Evolutionary conservation across 345 rosid species (phyloP), one percentile per base, ranked within the genome.

Genomic region (Hibiscus syriacus): DNA sequence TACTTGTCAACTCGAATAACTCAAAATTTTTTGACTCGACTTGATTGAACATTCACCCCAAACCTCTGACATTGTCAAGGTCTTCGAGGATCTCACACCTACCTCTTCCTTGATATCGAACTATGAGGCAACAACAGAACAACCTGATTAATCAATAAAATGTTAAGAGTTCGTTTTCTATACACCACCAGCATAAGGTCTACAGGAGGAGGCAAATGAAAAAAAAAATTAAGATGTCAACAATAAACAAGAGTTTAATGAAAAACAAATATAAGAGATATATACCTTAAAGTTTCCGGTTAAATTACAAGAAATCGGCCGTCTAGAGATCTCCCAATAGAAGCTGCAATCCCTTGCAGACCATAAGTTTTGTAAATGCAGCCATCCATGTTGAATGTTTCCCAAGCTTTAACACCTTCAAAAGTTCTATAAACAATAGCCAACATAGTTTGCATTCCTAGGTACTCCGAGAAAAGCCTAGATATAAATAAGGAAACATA

Each of bases 271-370:
- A 17, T 22, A 64, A 38, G 45, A 72, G 74, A 77, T 43, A 36
- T 75, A n/a, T 85, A 82, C 99, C 92, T 94, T 78, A 89, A 70
- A 70, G 80, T 71, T 75, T 94, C 96, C 59, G 92, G 92, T 61
- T 86, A 89, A 64, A 91, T 84, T 64, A 75, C 88, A 63, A 72
- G 80, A 82, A 85, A 94, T 70, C 84, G 87, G 43, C 86, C 92
- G 72, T 83, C 83, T 71, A 94, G 68, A 36, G 76, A 71, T 79
- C 79, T 79, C 55, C 93, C 97, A 49, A 81, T 79, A 17, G 95
- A 82, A 79, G 89, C 79, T 72, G 82, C 94, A 73, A 94, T 87
- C 57, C 92, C 85, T 16, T 88, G 96, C 73, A 92, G 78, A 64
- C 96, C 99, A 79, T 78, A 74, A 54, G 43, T 81, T 72, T 68